These are phyloP conservation scores for Hippophae rhamnoides DNA, from an alignment of 306 rosid genomes.

Conservation along the genomic window DNA sequence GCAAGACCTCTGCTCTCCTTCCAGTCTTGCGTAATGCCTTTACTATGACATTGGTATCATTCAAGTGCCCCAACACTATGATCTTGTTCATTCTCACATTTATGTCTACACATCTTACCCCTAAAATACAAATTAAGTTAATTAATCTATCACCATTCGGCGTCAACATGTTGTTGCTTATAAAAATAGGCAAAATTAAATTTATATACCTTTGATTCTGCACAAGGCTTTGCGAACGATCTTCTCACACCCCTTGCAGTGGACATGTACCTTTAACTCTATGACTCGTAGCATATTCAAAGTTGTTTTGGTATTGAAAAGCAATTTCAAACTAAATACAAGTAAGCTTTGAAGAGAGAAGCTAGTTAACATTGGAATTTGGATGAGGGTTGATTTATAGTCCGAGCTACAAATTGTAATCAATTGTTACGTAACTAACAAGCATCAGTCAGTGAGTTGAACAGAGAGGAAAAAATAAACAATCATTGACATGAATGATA, in stretches of 20 bases:
- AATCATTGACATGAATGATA: too few species aligned
- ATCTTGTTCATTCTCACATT: slow-evolving; percentile 15
- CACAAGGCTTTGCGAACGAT: slow-evolving; percentile 14
- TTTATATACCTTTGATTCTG: slow-evolving; percentile 13
- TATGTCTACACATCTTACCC: slow-evolving; percentile 21
- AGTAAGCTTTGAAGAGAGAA: too few species aligned
- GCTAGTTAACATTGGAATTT: too few species aligned
- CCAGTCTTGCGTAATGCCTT: slow-evolving; percentile 13
- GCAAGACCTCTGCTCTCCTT: slow-evolving; percentile 9
- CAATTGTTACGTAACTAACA: too few species aligned
- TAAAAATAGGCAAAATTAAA: neutral
- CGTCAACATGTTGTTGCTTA: neutral
- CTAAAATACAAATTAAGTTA: neutral
- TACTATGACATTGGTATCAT: slow-evolving; percentile 6
- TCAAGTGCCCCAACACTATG: slow-evolving; percentile 13
- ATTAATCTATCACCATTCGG: neutral
- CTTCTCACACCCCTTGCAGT: slow-evolving; percentile 18
- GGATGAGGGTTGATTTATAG: too few species aligned
- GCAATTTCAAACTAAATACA: neutral
- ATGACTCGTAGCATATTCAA: neutral
- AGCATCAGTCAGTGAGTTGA: too few species aligned
- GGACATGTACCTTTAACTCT: slow-evolving; percentile 8
- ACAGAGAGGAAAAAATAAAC: too few species aligned
- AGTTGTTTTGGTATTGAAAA: neutral
- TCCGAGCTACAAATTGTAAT: too few species aligned